Base-by-base conservation (phyloP, 2,329 filamentous ascomycete species). In the Dactylellina cionopaga region DNA sequence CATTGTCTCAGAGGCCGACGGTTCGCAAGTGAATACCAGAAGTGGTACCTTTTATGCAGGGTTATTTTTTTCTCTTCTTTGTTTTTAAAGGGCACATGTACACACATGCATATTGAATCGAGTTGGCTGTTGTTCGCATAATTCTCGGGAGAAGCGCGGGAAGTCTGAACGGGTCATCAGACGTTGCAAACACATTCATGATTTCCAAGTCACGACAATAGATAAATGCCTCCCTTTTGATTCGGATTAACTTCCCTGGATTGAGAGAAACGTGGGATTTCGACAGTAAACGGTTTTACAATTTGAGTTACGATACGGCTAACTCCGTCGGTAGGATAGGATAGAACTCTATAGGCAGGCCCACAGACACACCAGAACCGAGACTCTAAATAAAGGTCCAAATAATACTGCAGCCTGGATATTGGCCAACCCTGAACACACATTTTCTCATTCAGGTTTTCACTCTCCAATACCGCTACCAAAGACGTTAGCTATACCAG, bases 371-470 rank as follows among this genome's bases (percentile, higher is more conserved):
- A 31, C 43, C 22, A 29, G 29, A 63, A 43, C 58, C 44, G 56
- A 37, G 44, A 51, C 43, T 56, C 66, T 71, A 71, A 64, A 64
- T 58, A 63, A 64, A 63, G 58, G 27, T 41, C 49, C 47, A 58
- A 37, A n/a, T 43, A 27, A 39, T 62, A 55, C 46, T 41, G 33
- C 39, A 52, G 11, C 43, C 43, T 58, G 44, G 39, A 55, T 54
- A 52, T 55, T 52, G n/a, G n/a, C n/a, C n/a, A 44, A 29, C 47
- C 19, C 35, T 47, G 33, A 46, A 54, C 10, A 9, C 46, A 51
- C 46, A n/a, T n/a, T 17, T 51, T 51, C 46, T 51, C 46, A 51
- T 27, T 27, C 13, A 51, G 27, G 46, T 27, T 24, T 49, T 27
- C 17, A n/a, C n/a, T n/a, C n/a, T n/a, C n/a, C n/a, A n/a, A n/a